These are phyloP conservation scores for Kuraishia capsulata DNA, from an alignment of 805 yeast species.

Conservation along the genomic window DNA sequence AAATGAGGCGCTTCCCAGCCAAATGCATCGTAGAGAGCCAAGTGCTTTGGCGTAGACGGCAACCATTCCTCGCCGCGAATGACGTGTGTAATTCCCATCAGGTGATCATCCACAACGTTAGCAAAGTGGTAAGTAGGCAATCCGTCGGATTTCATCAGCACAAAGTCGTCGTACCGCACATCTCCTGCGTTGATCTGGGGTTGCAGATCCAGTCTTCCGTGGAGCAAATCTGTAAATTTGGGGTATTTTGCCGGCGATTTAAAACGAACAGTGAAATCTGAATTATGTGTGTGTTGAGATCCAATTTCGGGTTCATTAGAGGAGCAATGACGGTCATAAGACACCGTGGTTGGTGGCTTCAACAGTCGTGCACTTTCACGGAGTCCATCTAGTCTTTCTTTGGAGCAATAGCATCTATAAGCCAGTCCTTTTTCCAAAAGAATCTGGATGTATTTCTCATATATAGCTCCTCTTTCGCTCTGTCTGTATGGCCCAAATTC, in stretches of 20 bases:
- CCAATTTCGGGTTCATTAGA: constrained; percentile 25
- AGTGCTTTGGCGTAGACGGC: constrained; percentile 90
- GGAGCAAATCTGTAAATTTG: constrained; percentile 60
- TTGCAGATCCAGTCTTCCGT: constrained; percentile 69
- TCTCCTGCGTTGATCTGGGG: constrained; percentile 68
- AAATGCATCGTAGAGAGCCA: constrained; percentile 77
- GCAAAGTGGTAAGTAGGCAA: constrained; percentile 97
- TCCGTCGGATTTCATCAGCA: constrained; percentile 86
- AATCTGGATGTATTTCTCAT: constrained; percentile 45
- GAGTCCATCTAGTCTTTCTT: constrained; percentile 60
- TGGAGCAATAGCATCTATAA: constrained; percentile 80
- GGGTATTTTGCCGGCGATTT: constrained; percentile 69
- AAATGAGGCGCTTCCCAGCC: constrained; percentile 79
- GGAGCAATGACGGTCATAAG: constrained; percentile 81
- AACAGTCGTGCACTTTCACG: constrained; percentile 65
- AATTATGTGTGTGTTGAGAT: constrained; percentile 9
- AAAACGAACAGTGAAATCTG: constrained; percentile 55
- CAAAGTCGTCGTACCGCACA: constrained; percentile 81
- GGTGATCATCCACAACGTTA: constrained; percentile 88
- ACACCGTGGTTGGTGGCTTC: constrained; percentile 84
- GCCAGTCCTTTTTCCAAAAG: constrained; percentile 64
- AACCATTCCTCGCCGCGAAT: constrained; percentile 98
- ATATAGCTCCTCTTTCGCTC: constrained; percentile 66
- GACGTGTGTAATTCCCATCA: constrained; percentile 90
- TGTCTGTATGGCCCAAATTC: constrained; percentile 74